phyloP scores from a whole-genome alignment of 2,329 filamentous ascomycete species.

The Gnomoniopsis sp. region DNA sequence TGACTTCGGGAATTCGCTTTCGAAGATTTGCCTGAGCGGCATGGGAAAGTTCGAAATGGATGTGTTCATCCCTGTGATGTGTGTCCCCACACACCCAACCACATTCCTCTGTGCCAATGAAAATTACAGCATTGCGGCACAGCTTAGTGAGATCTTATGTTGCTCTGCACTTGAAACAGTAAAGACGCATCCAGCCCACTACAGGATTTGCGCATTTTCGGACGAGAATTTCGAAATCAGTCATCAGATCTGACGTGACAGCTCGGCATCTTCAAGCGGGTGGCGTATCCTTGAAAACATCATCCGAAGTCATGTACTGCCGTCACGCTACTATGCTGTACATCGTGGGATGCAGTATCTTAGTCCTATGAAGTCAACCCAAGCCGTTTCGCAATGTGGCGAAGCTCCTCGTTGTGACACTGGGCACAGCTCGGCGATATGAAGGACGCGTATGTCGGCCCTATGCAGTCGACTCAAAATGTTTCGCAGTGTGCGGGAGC shows the following conservation, averaged over 20 bases:
- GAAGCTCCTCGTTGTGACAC: too few species aligned
- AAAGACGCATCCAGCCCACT: background rate
- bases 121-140: background rate
- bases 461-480: background rate
- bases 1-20: background rate
- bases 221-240: background rate
- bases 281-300: conserved; percentile 1
- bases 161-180: conserved; percentile 1
- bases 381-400: too few species aligned
- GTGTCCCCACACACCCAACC: background rate
- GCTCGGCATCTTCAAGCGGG: background rate
- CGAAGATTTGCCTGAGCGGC: background rate
- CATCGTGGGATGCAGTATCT: background rate
- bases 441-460: background rate
- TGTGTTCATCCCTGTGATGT: background rate
- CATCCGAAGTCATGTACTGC: background rate
- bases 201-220: background rate
- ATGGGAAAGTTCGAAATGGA: background rate
- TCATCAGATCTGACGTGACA: background rate
- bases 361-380: too few species aligned
- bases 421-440: background rate
- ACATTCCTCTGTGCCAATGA: background rate
- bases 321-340: background rate
- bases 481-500: background rate
- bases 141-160: background rate